Evolutionary conservation across 2,329 filamentous ascomycete genomes (phyloP), one percentile per base, ranked within the genome.

Genomic region (Sporothrix pseudoabietina): DNA sequence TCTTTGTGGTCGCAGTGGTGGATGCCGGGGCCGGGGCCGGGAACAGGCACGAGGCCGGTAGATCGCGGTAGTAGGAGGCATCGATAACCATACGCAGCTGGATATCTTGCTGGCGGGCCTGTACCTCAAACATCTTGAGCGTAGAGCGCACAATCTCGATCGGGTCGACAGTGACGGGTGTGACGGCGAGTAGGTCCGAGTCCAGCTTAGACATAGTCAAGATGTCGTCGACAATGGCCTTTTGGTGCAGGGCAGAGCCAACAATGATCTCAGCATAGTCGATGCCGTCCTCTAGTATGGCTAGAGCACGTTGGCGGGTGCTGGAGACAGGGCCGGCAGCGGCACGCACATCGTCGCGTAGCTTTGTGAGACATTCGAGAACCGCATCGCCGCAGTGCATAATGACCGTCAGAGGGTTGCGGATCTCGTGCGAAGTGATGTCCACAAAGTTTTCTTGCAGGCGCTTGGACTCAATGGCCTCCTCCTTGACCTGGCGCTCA

Each of bases 381-480:
- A 93, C 92, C 71, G 91, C 90, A 75, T 94, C 91, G 0, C 90
- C 90, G 78, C 90, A 93, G 78, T 93, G 91, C 39, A 94, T 82
- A 22, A 93, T 93, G 0, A 91, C 91, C 59, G 87, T 90, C 35
- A 94, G 82, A 0, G 91, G 91, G 77, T 94, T 94, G 35, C 91
- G 86, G 87, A 92, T 90, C 78, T 92, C 90, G 78, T 92, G 90
- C 16, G 88, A 89, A 1, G 87, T 88, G 83, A 93, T 93, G 80
- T 94, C 92, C 78, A 94, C 93, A 77, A 94, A 94, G 76, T 92
- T 92, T 77, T 94, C 91, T 78, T 95, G 93, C 78, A 92, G 91
- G 5, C 90, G 83, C 77, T 87, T 88, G 41, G 86, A 85, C 77
- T 89, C 86, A 35, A 89, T 84, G 0, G 87, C 87, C 73, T 89